Conservation (phyloP, 768 basidiomycete species). For the Boletus sp. region DNA sequence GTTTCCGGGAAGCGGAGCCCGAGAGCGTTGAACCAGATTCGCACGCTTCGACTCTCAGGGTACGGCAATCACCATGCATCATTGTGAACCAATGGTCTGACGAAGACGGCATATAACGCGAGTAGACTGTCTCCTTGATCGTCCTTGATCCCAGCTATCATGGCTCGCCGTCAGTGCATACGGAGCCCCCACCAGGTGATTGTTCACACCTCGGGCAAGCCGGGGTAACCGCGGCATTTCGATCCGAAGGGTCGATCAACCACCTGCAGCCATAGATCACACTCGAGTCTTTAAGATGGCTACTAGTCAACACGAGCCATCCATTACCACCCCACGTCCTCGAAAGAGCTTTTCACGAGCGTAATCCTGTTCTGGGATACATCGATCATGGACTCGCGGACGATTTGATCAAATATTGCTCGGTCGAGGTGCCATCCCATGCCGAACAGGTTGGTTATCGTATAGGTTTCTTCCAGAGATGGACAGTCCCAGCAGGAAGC, state of each 20-base stretch:
- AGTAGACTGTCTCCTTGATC: not conserved
- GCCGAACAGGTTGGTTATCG: not conserved
- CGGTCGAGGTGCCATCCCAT: too few species aligned
- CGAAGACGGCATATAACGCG: not conserved
- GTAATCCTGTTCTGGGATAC: too few species aligned
- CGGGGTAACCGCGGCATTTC: not conserved
- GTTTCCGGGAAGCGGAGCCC: not conserved
- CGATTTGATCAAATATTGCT: not conserved
- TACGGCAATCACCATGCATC: not conserved
- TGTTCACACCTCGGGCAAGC: not conserved
- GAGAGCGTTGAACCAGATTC: too few species aligned
- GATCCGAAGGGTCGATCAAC: not conserved
- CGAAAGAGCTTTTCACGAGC: not conserved
- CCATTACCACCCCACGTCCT: not conserved
- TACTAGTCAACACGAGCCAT: not conserved
- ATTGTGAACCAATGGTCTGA: not conserved
- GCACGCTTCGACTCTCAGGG: not conserved
- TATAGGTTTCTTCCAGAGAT: not conserved
- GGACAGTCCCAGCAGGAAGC: not conserved
- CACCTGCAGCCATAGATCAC: too few species aligned
- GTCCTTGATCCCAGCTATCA: not conserved
- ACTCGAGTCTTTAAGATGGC: too few species aligned
- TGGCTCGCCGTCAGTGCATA: too few species aligned
- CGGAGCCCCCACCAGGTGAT: too few species aligned
- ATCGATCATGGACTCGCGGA: not conserved